A percentile compares a stretch with the other conserved stretches of the same genome.
Evolutionary conservation across 805 yeast species (phyloP).

Genomic region (Yarrowia sp.): DNA sequence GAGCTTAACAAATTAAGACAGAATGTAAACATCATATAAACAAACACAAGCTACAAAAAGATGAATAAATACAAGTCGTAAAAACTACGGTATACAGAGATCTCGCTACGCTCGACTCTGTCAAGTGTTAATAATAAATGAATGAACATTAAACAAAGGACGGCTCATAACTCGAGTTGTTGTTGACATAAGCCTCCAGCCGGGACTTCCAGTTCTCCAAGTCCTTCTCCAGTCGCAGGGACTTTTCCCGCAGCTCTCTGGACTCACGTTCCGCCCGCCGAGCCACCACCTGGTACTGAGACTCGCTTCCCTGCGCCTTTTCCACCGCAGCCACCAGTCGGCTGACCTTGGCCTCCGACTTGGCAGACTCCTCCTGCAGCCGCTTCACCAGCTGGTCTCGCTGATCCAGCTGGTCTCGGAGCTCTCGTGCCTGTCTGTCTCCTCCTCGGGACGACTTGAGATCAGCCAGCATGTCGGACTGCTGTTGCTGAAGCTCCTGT

Average conservation of each 20-base stretch:
- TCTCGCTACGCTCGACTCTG: too few relatives aligned
- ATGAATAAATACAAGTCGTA: too few relatives aligned
- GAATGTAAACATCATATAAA: too few relatives aligned
- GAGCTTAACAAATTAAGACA: too few relatives aligned
- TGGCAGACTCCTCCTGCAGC: slow-evolving; percentile 60
- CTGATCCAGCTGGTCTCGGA: slow-evolving; percentile 44
- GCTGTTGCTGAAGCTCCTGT: slow-evolving; percentile 43
- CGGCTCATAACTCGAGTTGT: slow-evolving; percentile 8
- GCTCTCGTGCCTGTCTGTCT: slow-evolving; percentile 46
- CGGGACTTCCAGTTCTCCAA: slow-evolving; percentile 52
- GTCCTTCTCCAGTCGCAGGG: slow-evolving; percentile 60
- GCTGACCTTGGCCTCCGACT: slow-evolving; percentile 57
- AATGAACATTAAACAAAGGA: slow-evolving; percentile 29
- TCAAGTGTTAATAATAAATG: neutral
- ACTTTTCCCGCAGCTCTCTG: slow-evolving; percentile 57
- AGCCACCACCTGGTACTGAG: slow-evolving; percentile 51
- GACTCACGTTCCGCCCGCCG: slow-evolving; percentile 61
- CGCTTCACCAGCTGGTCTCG: slow-evolving; percentile 47
- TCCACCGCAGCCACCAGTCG: slow-evolving; percentile 52
- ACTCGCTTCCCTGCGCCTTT: slow-evolving; percentile 50
- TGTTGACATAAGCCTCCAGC: slow-evolving; percentile 40
- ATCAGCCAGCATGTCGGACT: slow-evolving; percentile 41
- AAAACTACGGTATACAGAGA: too few relatives aligned
- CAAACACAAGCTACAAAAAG: too few relatives aligned
- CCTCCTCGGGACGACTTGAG: slow-evolving; percentile 42